phyloP scores from a whole-genome alignment of 306 rosid genomes.

The Malus orientalis region DNA sequence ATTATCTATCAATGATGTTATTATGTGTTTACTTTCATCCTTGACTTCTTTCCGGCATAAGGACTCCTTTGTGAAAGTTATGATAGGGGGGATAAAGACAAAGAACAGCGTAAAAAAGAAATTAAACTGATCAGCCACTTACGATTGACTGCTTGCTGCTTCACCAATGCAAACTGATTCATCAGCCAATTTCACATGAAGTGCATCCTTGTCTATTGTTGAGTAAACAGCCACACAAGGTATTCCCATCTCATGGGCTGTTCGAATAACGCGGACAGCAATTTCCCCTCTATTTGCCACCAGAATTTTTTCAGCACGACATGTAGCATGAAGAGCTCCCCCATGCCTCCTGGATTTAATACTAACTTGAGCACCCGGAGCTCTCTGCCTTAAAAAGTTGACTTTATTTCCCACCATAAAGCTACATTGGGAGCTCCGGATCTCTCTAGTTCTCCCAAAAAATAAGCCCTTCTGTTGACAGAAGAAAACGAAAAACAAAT shows the following conservation, averaged over 20 bases:
- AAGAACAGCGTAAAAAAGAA: neutral
- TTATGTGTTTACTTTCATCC: neutral
- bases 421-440: slow-evolving; percentile 60
- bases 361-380: slow-evolving; percentile 22
- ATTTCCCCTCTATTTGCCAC: slow-evolving; percentile 94
- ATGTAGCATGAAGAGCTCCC: slow-evolving; percentile 42
- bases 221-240: slow-evolving; percentile 99
- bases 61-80: neutral
- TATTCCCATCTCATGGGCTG: slow-evolving; percentile 94
- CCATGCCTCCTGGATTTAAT: slow-evolving; percentile 26
- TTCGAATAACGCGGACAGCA: slow-evolving; percentile 90
- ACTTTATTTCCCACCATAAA: slow-evolving; percentile 50
- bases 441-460: slow-evolving; percentile 36
- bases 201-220: slow-evolving; percentile 90
- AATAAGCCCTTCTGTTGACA: slow-evolving; percentile 49
- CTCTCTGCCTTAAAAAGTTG: slow-evolving; percentile 44
- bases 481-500: neutral
- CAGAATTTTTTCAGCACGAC: slow-evolving; percentile 62
- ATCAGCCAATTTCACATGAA: slow-evolving; percentile 94
- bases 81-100: neutral
- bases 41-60: neutral
- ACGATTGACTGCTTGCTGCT: slow-evolving; percentile 93
- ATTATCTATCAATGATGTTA: neutral
- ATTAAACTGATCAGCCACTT: slow-evolving; percentile 9
- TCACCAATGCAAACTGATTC: slow-evolving; percentile 95